Evolutionary conservation across 352 stramenopile genomes (phyloP).

Genomic region (Peronospora destructor): DNA sequence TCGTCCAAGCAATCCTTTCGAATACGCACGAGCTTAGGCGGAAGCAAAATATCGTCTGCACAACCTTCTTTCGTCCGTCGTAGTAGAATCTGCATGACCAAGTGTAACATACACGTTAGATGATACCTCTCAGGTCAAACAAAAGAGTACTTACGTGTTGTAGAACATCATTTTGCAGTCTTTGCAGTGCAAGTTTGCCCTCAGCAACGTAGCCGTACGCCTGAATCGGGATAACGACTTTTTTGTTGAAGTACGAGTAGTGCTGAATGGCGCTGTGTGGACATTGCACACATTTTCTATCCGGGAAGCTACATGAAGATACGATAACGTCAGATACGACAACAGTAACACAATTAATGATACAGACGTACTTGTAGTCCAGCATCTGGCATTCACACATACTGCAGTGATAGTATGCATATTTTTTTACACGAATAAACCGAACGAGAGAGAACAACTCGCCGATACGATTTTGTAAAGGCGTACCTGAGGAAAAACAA

Average conservation of each 20-base stretch:
- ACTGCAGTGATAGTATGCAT: conserved; percentile 97
- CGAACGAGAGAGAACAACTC: conserved; percentile 96
- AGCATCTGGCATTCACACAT: conserved; percentile 92
- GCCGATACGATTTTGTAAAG: conserved; percentile 92
- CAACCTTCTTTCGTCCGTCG: conserved; percentile 97
- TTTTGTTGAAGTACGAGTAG: conserved; percentile 98
- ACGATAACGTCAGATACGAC: conserved; percentile 16
- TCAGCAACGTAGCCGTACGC: conserved; percentile 90
- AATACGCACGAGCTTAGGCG: conserved; percentile 84
- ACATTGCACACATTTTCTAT: conserved; percentile 88
- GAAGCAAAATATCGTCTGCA: conserved; percentile 91
- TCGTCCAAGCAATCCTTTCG: conserved; percentile 81
- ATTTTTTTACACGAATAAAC: conserved; percentile 95
- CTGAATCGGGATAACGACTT: conserved; percentile 98
- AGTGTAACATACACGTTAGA: not conserved
- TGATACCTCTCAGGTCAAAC: not conserved
- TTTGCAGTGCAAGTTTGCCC: conserved; percentile 92
- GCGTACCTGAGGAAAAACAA: conserved; percentile 49
- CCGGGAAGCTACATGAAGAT: conserved; percentile 41
- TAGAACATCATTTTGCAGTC: conserved; percentile 90
- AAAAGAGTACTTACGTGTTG: conserved; percentile 62
- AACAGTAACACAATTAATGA: not conserved
- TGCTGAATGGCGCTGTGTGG: conserved; percentile 92
- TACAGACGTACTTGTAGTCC: conserved; percentile 87
- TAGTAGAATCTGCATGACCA: conserved; percentile 85